Percentiles rank a stretch among this genome's conserved stretches.
These are phyloP conservation scores for Termitomyces sp. DNA, from an alignment of 768 basidiomycete species.

Conservation along the genomic window DNA sequence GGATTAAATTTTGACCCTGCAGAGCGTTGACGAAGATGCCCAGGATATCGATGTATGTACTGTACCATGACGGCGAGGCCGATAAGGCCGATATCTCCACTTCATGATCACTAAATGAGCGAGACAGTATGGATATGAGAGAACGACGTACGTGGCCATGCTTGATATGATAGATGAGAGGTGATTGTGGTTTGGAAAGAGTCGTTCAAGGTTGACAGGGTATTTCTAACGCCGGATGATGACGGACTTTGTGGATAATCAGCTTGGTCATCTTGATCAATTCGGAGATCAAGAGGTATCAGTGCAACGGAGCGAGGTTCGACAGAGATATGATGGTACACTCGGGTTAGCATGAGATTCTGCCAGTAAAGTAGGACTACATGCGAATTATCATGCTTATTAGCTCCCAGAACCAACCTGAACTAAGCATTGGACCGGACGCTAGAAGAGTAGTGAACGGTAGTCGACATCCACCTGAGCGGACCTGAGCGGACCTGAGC, in stretches of 20 bases:
- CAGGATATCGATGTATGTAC: conserved; percentile 14
- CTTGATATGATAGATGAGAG: conserved; percentile 35
- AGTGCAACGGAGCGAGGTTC: background rate
- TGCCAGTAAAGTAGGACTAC: background rate
- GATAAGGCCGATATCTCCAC: conserved; percentile 97
- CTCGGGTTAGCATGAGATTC: background rate
- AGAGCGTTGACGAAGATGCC: conserved; percentile 11
- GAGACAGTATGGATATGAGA: background rate
- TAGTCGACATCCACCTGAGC: background rate
- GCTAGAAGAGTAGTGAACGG: background rate
- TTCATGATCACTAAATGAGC: conserved; percentile 26
- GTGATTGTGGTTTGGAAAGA: conserved; percentile 29
- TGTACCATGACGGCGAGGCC: conserved; percentile 97
- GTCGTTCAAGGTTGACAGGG: conserved; percentile 19
- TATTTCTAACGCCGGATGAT: conserved; percentile 19
- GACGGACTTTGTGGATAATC: conserved; percentile 17
- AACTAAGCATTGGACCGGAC: background rate
- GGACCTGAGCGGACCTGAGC: background rate
- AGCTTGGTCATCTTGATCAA: conserved; percentile 22
- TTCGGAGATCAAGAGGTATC: conserved; percentile 8
- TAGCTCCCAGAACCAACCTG: background rate
- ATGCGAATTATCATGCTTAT: background rate
- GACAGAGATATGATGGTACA: background rate
- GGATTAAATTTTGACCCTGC: conserved; percentile 93
- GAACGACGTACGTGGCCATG: conserved; percentile 32